These are phyloP conservation scores for Byssoonygena ceratinophila DNA, from an alignment of 2,329 filamentous ascomycete genomes.

Conservation along the genomic window DNA sequence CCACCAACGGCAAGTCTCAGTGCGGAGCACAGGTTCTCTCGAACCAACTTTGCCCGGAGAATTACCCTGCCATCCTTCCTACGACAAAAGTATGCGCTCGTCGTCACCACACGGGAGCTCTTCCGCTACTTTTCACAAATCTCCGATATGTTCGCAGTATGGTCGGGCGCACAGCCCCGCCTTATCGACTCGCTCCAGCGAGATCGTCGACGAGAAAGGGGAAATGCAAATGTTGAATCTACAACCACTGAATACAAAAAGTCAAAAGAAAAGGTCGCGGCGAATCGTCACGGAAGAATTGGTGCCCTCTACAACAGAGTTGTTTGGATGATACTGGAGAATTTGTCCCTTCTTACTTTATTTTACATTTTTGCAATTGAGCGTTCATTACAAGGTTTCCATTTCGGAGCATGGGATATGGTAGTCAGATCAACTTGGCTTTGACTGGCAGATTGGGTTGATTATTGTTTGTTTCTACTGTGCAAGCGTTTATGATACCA, in stretches of 20 bases:
- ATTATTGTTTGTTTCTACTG: neutral
- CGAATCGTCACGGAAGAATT: conserved; percentile 14
- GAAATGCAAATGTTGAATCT: neutral
- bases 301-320: conserved; percentile 14
- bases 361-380: neutral
- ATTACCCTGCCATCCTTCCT: conserved; percentile 16
- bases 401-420: neutral
- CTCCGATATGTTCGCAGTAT: neutral
- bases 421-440: neutral
- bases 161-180: neutral
- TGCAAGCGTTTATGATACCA: neutral
- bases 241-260: neutral
- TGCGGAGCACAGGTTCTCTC: conserved; percentile 7
- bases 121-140: neutral
- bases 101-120: conserved; percentile 1
- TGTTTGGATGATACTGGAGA: conserved; percentile 12
- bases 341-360: neutral
- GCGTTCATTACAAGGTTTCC: neutral
- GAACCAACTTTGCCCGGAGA: conserved; percentile 10
- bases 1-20: conserved; percentile 1
- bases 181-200: neutral
- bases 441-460: neutral
- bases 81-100: conserved; percentile 9
- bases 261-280: conserved; percentile 6
- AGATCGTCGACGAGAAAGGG: neutral